Evolutionary conservation across 2,329 filamentous ascomycete species (phyloP).

Genomic region (Nemania abortiva): DNA sequence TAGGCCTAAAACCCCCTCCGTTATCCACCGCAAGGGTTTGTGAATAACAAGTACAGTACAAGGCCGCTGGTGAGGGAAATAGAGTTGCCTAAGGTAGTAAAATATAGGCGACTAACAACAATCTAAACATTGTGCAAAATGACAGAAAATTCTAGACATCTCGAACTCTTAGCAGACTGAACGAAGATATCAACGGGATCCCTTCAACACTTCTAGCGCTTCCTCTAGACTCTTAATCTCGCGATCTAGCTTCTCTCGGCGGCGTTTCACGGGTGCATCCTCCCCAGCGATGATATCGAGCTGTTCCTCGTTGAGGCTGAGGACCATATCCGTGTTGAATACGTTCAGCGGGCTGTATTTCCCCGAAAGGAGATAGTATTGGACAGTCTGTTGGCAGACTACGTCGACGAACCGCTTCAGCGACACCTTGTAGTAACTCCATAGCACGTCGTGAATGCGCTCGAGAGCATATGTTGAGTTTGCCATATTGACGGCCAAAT

Average conservation of each 20-base stretch:
- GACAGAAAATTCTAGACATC: not conserved
- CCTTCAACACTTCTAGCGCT: constrained; percentile 50
- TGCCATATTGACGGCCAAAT: constrained; percentile 45
- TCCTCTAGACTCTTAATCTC: constrained; percentile 61
- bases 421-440: constrained; percentile 72
- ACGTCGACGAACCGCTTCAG: constrained; percentile 72
- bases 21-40: no score
- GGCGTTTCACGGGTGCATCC: constrained; percentile 56
- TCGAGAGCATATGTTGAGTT: constrained; percentile 56
- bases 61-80: no score
- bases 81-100: no score
- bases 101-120: not conserved
- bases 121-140: not conserved
- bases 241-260: constrained; percentile 57
- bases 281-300: constrained; percentile 71
- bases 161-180: not conserved
- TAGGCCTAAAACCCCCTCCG: no score
- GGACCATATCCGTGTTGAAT: constrained; percentile 65
- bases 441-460: constrained; percentile 67
- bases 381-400: constrained; percentile 69
- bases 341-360: constrained; percentile 63
- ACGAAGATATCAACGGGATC: constrained; percentile 37
- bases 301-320: constrained; percentile 60
- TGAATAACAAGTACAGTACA: no score
- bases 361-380: constrained; percentile 65